phyloP scores from a whole-genome alignment of 2,329 filamentous ascomycete genomes.

The Shiraia sp. region DNA sequence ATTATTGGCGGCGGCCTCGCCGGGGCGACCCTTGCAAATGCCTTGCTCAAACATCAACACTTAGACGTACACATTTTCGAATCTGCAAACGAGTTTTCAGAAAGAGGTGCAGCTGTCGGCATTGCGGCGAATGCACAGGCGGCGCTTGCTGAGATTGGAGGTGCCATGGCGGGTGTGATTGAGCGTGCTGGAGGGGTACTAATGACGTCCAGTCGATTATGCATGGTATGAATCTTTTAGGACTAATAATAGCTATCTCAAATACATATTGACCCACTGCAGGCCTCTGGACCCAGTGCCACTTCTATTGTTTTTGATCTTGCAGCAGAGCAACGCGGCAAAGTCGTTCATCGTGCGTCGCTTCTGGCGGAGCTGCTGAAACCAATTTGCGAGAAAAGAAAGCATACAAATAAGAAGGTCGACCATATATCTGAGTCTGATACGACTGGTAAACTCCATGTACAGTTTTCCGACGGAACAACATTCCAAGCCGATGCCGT shows the following conservation, averaged over 20 bases:
- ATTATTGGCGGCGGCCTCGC: conserved; percentile 46
- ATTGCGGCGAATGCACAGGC: conserved; percentile 44
- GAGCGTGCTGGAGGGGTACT: conserved; percentile 15
- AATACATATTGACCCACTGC: not conserved
- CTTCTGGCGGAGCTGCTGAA: conserved; percentile 6
- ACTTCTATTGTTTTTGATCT: conserved; percentile 1
- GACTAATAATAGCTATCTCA: not conserved
- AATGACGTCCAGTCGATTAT: conserved; percentile 12
- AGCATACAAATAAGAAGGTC: conserved; percentile 6
- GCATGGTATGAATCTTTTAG: conserved; percentile 5
- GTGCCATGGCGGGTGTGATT: conserved; percentile 2
- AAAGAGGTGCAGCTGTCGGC: conserved; percentile 47
- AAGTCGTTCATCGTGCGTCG: conserved; percentile 4
- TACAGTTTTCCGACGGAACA: conserved; percentile 51
- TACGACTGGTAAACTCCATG: conserved; percentile 18
- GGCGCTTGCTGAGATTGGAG: conserved; percentile 13
- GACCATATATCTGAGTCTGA: not conserved
- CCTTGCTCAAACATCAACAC: conserved; percentile 39
- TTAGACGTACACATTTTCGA: conserved; percentile 48
- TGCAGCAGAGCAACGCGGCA: conserved; percentile 1
- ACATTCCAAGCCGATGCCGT: conserved; percentile 17
- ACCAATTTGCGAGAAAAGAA: not conserved
- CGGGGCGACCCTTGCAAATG: conserved; percentile 44
- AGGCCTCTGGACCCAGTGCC: conserved; percentile 1
- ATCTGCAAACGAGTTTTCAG: conserved; percentile 32